Evolutionary conservation across 2,329 filamentous ascomycete genomes (phyloP).

Genomic region (Trichoderma polysporum): DNA sequence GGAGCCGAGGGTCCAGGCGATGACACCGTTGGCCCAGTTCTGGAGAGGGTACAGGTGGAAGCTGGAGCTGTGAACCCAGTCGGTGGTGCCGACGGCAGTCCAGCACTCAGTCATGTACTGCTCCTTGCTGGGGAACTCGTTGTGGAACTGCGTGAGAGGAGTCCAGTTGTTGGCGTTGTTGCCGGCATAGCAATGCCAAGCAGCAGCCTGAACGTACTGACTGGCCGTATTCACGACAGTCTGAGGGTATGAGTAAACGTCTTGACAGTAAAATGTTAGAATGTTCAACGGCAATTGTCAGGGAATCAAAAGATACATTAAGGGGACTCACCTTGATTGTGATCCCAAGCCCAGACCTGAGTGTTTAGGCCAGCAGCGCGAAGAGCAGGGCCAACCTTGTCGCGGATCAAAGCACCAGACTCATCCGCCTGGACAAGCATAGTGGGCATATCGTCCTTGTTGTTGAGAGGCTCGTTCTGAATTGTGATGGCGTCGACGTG

Average conservation of each 20-base stretch:
- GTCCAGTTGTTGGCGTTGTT: slow-evolving; percentile 35
- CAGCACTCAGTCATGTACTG: slow-evolving; percentile 54
- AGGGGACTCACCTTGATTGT: slow-evolving; percentile 34
- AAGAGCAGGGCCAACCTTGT: slow-evolving; percentile 42
- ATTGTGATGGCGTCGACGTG: slow-evolving; percentile 44
- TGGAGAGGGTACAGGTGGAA: slow-evolving; percentile 52
- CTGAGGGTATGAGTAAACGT: slow-evolving; percentile 34
- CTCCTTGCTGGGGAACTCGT: slow-evolving; percentile 37
- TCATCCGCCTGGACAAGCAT: slow-evolving; percentile 42
- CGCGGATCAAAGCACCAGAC: slow-evolving; percentile 37
- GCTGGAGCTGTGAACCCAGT: slow-evolving; percentile 39
- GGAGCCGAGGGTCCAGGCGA: slow-evolving; percentile 47
- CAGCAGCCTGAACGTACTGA: slow-evolving; percentile 35
- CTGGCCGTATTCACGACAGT: slow-evolving; percentile 38
- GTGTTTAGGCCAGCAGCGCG: slow-evolving; percentile 40
- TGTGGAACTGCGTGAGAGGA: slow-evolving; percentile 41
- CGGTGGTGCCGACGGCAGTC: slow-evolving; percentile 43
- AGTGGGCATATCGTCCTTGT: slow-evolving; percentile 38
- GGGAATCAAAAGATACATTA: background rate
- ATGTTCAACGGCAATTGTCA: no score
- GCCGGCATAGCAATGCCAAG: slow-evolving; percentile 45
- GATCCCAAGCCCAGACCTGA: slow-evolving; percentile 48
- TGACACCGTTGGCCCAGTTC: slow-evolving; percentile 46
- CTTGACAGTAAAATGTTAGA: background rate
- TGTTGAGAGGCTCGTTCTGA: slow-evolving; percentile 47